These are phyloP conservation scores for Colletotrichum acutatum DNA, from an alignment of 2,329 filamentous ascomycete genomes.

Conservation along the genomic window DNA sequence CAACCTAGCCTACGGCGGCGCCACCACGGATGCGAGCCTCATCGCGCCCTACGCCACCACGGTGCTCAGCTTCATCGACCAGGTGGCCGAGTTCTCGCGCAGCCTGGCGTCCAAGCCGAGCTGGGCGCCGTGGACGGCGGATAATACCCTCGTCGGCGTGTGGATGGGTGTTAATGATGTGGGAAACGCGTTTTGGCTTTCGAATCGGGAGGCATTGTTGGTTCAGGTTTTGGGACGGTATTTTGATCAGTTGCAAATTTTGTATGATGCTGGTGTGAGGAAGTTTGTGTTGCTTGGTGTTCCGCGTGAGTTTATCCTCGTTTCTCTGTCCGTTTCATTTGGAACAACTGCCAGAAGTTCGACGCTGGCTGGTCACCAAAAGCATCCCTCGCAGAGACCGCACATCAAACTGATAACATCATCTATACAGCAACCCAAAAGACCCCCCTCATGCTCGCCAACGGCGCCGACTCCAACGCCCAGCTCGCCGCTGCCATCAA, in stretches of 20 bases:
- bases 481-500: conserved; percentile 48
- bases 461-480: conserved; percentile 40
- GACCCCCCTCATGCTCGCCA: conserved; percentile 47
- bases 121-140: conserved; percentile 53
- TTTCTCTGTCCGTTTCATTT: not conserved
- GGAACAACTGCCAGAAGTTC: not conserved
- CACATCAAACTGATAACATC: not conserved
- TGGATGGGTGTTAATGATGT: conserved; percentile 69
- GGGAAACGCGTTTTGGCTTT: conserved; percentile 56
- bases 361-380: not conserved
- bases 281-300: conserved; percentile 61
- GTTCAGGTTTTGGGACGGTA: conserved; percentile 55
- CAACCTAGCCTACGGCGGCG: conserved; percentile 63
- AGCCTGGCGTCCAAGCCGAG: conserved; percentile 45
- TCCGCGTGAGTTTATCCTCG: conserved; percentile 46
- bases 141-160: conserved; percentile 59
- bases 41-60: conserved; percentile 59
- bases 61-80: conserved; percentile 63
- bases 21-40: conserved; percentile 59
- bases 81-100: conserved; percentile 55
- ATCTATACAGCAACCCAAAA: conserved; percentile 50
- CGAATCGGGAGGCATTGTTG: conserved; percentile 41
- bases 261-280: conserved; percentile 57
- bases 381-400: not conserved
- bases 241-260: conserved; percentile 51